Evolutionary conservation across 805 yeast species (phyloP), one percentile per base, ranked within the genome.

Genomic region (Cyberlindnera misumaiensis): DNA sequence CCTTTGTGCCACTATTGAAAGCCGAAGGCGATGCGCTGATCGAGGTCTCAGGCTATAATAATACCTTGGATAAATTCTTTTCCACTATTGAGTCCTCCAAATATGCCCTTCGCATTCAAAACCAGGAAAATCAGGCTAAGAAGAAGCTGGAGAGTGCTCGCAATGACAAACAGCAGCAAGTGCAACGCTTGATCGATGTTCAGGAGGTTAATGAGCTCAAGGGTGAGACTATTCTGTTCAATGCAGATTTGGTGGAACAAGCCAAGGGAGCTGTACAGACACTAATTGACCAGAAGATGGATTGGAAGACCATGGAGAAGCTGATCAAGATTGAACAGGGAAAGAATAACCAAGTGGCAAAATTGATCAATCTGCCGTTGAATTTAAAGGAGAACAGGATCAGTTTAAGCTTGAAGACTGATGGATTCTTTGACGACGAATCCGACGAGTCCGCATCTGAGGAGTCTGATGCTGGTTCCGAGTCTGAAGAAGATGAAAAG

Each of bases 291-390:
- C 93, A 85, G 53, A 89, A 85, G 46, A 85, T 87, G 86, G 97
- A 90, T 56, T 90, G 98, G 98, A 73, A 75, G 31, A 82, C 86
- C 43, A 89, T 89, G 45, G 96, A 83, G 55, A 77, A 79, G 45
- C 61, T 83, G 41, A 79, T 90, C 36, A 63, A 71, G 34, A 68
- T 77, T 36, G 95, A 90, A 53, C 80, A 85, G 49, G 59, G 65
- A 1, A 73, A 80, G 48, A 80, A 81, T 1, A 84, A 80, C 49
- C 59, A 63, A 5, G 65, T 79, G 40, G 96, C 96, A 0, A 61
- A 65, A 28, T 50, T 67, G 41, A 82, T 89, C 38, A 65, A 69
- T 34, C 53, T 77, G 27, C 93, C 95, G 0, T 66, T 90, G 55
- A 77, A 85, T 40, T 66, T 90, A 52, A 67, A 70, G 30, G 75